These are phyloP conservation scores for Blastocystis sp. DNA, from an alignment of 352 stramenopile species.

Conservation along the genomic window DNA sequence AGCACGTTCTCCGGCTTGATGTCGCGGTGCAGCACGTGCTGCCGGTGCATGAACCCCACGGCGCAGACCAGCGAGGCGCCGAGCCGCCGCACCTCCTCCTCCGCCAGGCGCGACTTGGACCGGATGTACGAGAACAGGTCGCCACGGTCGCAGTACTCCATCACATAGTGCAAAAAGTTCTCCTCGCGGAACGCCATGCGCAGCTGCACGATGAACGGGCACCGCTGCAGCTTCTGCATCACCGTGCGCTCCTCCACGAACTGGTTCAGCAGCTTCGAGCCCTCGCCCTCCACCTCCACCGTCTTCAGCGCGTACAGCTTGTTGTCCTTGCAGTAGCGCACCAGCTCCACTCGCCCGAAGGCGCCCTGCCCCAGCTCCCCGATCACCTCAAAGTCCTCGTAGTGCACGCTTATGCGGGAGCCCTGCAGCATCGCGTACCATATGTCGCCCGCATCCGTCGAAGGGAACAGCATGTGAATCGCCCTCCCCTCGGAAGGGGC, in stretches of 20 bases:
- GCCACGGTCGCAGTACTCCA: slow-evolving; percentile 61
- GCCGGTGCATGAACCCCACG: slow-evolving; percentile 37
- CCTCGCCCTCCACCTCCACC: slow-evolving; percentile 42
- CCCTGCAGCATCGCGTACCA: slow-evolving; percentile 49
- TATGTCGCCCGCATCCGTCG: slow-evolving; percentile 38
- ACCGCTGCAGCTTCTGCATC: slow-evolving; percentile 49
- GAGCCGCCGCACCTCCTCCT: slow-evolving; percentile 18
- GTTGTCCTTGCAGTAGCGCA: slow-evolving; percentile 24
- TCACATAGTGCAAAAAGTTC: slow-evolving; percentile 46
- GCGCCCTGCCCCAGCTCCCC: slow-evolving; percentile 52
- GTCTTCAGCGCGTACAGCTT: slow-evolving; percentile 62
- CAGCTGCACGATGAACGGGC: slow-evolving; percentile 66
- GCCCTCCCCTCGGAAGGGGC: background rate
- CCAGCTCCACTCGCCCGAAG: slow-evolving; percentile 45
- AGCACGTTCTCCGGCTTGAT: slow-evolving; percentile 69
- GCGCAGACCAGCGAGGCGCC: slow-evolving; percentile 34
- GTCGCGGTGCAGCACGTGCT: slow-evolving; percentile 63
- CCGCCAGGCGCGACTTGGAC: background rate
- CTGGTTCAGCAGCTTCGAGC: slow-evolving; percentile 28
- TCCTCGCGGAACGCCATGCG: slow-evolving; percentile 46
- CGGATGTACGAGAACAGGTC: slow-evolving; percentile 36
- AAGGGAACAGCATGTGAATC: slow-evolving; percentile 31
- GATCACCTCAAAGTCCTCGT: slow-evolving; percentile 64
- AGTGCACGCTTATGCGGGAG: slow-evolving; percentile 29
- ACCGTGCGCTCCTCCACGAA: slow-evolving; percentile 67